Base-by-base conservation (phyloP, 1,139 yeast species). In the Maudiozyma humilis region DNA sequence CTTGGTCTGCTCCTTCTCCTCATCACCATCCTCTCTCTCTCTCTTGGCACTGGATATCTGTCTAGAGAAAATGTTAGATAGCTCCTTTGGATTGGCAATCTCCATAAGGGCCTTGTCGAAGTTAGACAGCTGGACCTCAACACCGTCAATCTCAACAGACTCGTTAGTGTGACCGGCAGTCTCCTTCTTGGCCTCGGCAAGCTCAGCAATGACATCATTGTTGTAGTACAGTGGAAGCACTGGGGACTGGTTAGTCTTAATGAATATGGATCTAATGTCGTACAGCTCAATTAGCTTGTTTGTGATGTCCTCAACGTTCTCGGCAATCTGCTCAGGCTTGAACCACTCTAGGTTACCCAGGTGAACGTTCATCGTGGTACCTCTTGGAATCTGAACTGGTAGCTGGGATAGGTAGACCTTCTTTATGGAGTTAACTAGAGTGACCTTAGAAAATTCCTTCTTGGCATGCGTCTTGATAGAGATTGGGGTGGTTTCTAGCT, bases 71-170 rank as follows among this genome's bases (percentile, higher is more conserved):
- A 69, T 53, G 36, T 64, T 53, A 34, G 64, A 64, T 42, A 69
- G 50, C 40, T 81, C 84, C 8, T 70, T 72, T 49, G 83, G 88
- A 51, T 80, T 81, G 44, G 83, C 83, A 63, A 88, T 76, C 67
- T 87, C 95, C 60, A 83, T 73, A 68, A 88, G 75, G 40, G 87
- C 86, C 59, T 73, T 74, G 57, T 86, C 94, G 64, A 83, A 84
- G 25, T 75, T 70, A 43, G 84, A 69, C 45, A 79, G 68, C 50
- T 69, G 70, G 44, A 69, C 67, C 38, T 65, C 65, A 39, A 68
- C 57, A 44, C 66, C 67, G 44, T 63, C 69, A 44, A 67, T 64
- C 35, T 32, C 68, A 41, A 69, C 68, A 41, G 60, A 52, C 33
- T 63, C 65, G 31, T 63, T 56, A 41, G 58, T 65, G 25, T 52